A percentile compares a stretch with the other conserved stretches of the same genome.
Evolutionary conservation across 2,329 filamentous ascomycete genomes (phyloP).

Genomic region (Xylariaceae sp.): DNA sequence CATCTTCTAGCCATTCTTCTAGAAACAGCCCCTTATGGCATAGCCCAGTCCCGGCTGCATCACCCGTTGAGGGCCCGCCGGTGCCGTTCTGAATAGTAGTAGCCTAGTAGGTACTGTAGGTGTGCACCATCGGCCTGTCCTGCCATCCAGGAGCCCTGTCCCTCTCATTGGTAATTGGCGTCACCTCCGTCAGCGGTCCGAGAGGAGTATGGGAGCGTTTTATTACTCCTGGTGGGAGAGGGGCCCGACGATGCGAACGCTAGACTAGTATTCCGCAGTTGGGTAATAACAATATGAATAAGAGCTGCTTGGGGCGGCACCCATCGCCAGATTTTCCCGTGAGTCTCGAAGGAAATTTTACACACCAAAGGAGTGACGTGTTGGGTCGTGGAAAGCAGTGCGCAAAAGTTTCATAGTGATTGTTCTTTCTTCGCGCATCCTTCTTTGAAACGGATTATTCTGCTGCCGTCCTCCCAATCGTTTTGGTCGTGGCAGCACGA

Average conservation of each 20-base stretch:
- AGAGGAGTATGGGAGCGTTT: slow-evolving; percentile 12
- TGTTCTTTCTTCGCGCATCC: too few species aligned
- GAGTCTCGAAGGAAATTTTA: not conserved
- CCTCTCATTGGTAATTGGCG: slow-evolving; percentile 14
- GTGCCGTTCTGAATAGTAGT: slow-evolving; percentile 3
- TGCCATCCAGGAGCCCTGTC: slow-evolving; percentile 2
- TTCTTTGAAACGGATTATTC: too few species aligned
- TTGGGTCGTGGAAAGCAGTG: too few species aligned
- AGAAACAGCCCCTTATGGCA: slow-evolving; percentile 9
- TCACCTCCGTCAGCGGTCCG: slow-evolving; percentile 14
- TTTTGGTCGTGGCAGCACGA: too few species aligned
- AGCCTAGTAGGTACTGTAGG: too few species aligned
- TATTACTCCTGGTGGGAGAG: slow-evolving; percentile 15
- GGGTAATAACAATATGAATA: slow-evolving; percentile 2
- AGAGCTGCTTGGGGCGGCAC: not conserved
- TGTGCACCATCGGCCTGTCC: too few species aligned
- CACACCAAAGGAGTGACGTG: too few species aligned
- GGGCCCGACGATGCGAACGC: slow-evolving; percentile 14
- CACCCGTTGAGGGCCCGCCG: slow-evolving; percentile 1
- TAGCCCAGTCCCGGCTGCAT: slow-evolving; percentile 10
- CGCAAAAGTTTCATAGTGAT: too few species aligned
- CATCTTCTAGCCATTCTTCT: slow-evolving; percentile 16
- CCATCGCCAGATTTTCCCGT: not conserved
- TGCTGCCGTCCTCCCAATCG: too few species aligned
- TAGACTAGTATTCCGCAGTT: slow-evolving; percentile 3